These are phyloP conservation scores for Aspergillus uvarum DNA, from an alignment of 2,329 filamentous ascomycete species.

Conservation along the genomic window DNA sequence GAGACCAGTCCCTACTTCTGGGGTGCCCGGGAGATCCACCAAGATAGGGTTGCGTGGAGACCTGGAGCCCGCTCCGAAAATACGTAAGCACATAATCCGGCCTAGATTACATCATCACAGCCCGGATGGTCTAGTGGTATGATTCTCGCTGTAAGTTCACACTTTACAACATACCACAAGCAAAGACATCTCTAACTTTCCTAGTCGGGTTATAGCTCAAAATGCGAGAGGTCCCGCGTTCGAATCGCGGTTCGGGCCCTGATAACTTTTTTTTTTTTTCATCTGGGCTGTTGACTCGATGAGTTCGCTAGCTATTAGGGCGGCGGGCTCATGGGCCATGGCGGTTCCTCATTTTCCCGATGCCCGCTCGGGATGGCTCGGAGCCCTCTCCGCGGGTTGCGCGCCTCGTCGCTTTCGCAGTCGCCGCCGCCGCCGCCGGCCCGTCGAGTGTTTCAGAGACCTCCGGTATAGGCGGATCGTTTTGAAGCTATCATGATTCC, in stretches of 20 bases:
- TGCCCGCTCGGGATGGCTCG: slow-evolving; percentile 9
- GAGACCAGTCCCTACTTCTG: too few relatives aligned
- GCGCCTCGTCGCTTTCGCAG: background rate
- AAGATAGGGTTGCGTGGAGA: too few relatives aligned
- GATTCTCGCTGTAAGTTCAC: background rate
- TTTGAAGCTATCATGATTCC: background rate
- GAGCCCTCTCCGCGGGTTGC: background rate
- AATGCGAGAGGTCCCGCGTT: slow-evolving; percentile 10
- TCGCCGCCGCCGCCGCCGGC: background rate
- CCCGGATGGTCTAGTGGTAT: slow-evolving; percentile 2
- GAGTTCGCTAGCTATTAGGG: too few relatives aligned
- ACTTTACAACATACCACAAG: too few relatives aligned
- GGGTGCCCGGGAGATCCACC: too few relatives aligned
- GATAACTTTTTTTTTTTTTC: background rate
- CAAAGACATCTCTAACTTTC: background rate
- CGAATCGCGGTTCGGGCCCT: slow-evolving; percentile 12
- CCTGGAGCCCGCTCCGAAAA: too few relatives aligned
- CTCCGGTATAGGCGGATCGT: background rate
- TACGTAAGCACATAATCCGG: too few relatives aligned
- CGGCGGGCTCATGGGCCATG: too few relatives aligned
- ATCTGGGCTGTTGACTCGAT: background rate
- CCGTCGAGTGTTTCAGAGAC: background rate
- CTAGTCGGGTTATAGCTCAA: background rate
- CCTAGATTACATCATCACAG: background rate
- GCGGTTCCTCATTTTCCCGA: slow-evolving; percentile 5